A percentile compares a stretch with the other conserved stretches of the same genome.
Conservation (phyloP, 129 eudicot species). For the Flaveria bidentis region DNA sequence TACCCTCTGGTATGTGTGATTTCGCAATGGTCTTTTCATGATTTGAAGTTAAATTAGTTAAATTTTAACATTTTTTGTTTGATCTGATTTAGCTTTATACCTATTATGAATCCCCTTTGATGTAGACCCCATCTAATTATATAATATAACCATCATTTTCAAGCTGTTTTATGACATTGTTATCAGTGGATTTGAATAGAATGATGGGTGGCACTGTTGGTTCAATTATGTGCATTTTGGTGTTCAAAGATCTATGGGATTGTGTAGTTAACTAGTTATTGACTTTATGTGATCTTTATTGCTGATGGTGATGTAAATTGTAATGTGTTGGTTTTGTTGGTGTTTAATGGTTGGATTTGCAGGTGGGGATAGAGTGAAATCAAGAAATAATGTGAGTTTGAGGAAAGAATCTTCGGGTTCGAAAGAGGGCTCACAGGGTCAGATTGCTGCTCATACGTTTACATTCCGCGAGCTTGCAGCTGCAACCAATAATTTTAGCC, state of each 20-base stretch:
- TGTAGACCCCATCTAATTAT: slow-evolving; percentile 38
- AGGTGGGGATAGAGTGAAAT: slow-evolving; percentile 75
- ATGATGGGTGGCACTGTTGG: slow-evolving; percentile 1
- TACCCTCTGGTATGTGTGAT: slow-evolving; percentile 62
- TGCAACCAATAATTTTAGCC: slow-evolving; percentile 84
- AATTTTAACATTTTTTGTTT: background rate
- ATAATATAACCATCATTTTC: slow-evolving; percentile 5
- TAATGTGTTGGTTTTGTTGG: background rate
- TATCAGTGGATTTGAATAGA: background rate
- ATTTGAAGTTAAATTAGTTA: background rate
- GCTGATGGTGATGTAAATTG: no score
- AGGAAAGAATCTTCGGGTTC: slow-evolving; percentile 58
- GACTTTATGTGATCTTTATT: no score
- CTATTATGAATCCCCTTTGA: slow-evolving; percentile 1
- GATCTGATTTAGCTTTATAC: slow-evolving; percentile 49
- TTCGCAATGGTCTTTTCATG: background rate
- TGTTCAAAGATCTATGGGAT: no score
- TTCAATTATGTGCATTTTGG: no score
- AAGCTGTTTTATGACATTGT: slow-evolving; percentile 9
- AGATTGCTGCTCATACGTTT: slow-evolving; percentile 89
- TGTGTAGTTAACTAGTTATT: no score
- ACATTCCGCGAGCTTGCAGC: slow-evolving; percentile 93
- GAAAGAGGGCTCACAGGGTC: slow-evolving; percentile 63
- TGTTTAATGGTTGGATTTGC: slow-evolving; percentile 11
- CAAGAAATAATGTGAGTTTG: slow-evolving; percentile 62